Evolutionary conservation across 176 grass and related monocot species (phyloP).

Genomic region (Bromus sterilis): DNA sequence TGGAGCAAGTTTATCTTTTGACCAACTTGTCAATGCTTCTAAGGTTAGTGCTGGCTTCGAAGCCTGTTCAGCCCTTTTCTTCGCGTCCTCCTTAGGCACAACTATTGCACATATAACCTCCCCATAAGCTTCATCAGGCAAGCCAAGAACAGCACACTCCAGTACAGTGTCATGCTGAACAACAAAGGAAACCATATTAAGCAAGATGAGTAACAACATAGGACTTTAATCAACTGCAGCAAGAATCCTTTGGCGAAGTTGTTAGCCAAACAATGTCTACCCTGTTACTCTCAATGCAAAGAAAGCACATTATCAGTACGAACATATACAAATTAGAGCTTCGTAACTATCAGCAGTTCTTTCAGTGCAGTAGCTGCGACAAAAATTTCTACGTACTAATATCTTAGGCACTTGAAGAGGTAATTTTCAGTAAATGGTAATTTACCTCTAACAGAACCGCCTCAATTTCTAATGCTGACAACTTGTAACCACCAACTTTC

Average conservation of each 20-base stretch:
- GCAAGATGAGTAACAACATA: constrained; percentile 12
- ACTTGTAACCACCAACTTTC: constrained; percentile 97
- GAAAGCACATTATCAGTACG: background rate
- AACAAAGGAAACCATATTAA: background rate
- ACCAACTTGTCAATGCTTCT: constrained; percentile 68
- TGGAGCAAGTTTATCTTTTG: constrained; percentile 89
- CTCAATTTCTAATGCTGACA: constrained; percentile 96
- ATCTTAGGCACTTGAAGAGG: background rate
- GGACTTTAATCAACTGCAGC: background rate
- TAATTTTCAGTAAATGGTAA: background rate
- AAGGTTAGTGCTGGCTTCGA: constrained; percentile 55
- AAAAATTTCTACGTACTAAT: background rate
- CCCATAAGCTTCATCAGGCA: constrained; percentile 79
- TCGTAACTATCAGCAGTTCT: constrained; percentile 3
- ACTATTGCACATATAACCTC: constrained; percentile 82
- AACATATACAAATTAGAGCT: background rate
- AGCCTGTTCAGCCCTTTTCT: constrained; percentile 39
- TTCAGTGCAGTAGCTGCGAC: background rate
- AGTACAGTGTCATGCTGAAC: constrained; percentile 54
- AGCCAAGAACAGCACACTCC: constrained; percentile 84
- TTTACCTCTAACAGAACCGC: constrained; percentile 79
- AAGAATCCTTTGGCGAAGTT: background rate
- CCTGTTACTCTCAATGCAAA: background rate
- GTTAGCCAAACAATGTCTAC: constrained; percentile 3
- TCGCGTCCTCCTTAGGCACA: constrained; percentile 57